A percentile compares a stretch with the other conserved stretches of the same genome.
Evolutionary conservation across 192 early-diverging fungal species (phyloP).

Genomic region (Backusella macrospora): DNA sequence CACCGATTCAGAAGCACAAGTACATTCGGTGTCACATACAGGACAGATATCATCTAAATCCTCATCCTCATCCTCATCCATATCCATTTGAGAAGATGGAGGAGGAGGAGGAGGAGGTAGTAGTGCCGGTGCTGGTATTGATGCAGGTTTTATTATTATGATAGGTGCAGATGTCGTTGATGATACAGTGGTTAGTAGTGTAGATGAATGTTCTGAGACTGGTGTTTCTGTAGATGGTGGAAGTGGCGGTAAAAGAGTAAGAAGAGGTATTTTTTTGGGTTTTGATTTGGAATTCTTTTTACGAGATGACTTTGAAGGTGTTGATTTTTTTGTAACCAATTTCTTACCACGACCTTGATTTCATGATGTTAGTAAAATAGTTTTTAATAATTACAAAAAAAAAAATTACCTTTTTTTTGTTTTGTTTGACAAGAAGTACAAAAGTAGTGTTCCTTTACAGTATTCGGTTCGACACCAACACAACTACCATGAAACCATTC

Average conservation of each 20-base stretch:
- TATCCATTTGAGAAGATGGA: slow-evolving; percentile 28
- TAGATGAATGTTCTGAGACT: background rate
- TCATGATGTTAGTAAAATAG: too few species aligned
- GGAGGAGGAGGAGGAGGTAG: background rate
- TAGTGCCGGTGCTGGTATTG: background rate
- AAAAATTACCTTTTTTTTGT: slow-evolving; percentile 40
- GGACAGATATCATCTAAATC: slow-evolving; percentile 59
- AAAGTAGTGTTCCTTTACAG: slow-evolving; percentile 31
- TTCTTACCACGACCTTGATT: background rate
- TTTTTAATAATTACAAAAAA: slow-evolving; percentile 36
- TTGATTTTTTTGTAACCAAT: background rate
- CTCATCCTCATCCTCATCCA: slow-evolving; percentile 47
- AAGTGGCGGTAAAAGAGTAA: background rate
- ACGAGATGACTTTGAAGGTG: background rate
- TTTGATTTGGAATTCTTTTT: slow-evolving; percentile 7
- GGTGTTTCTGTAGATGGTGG: background rate
- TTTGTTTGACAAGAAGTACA: slow-evolving; percentile 36
- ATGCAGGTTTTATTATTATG: slow-evolving; percentile 6
- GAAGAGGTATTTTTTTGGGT: background rate
- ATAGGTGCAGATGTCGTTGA: background rate
- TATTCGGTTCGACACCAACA: slow-evolving; percentile 49
- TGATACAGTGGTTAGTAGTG: background rate
- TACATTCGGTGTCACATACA: slow-evolving; percentile 58
- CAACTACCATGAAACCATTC: slow-evolving; percentile 65
- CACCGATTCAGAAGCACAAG: slow-evolving; percentile 38